A percentile compares a stretch with the other conserved stretches of the same genome.
These are phyloP conservation scores for Apiospora aurea DNA, from an alignment of 2,329 filamentous ascomycete species.

Conservation along the genomic window DNA sequence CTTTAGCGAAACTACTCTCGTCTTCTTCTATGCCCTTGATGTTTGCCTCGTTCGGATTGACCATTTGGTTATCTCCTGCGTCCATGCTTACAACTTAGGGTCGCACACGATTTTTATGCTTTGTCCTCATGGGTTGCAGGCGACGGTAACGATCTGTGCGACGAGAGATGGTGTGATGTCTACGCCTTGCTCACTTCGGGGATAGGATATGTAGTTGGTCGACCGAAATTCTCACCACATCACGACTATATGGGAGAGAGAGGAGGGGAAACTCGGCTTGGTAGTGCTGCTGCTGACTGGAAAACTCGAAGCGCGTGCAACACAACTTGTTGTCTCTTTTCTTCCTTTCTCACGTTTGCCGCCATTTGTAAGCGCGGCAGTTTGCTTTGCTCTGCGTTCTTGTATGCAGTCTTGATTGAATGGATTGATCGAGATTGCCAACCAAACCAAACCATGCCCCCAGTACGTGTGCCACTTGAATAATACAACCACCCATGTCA, in stretches of 20 bases:
- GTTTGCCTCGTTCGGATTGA: not conserved
- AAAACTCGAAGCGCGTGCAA: not conserved
- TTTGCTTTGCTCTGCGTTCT: not conserved
- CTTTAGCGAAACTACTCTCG: not conserved
- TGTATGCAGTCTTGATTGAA: constrained; percentile 2
- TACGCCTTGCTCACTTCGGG: constrained; percentile 1
- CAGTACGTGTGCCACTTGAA: not conserved
- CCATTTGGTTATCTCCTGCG: not conserved
- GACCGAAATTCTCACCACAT: not conserved
- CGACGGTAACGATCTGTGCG: not conserved
- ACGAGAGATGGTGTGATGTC: not conserved
- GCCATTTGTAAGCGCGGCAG: constrained; percentile 3
- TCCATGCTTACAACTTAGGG: not conserved
- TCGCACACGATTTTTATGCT: not conserved
- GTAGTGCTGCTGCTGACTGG: not conserved
- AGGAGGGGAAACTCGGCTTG: not conserved
- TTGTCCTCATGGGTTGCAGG: not conserved
- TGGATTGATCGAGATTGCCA: not conserved
- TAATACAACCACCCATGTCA: constrained; percentile 12
- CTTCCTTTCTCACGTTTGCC: not conserved
- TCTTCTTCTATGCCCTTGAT: not conserved
- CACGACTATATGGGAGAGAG: not conserved
- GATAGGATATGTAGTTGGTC: not conserved
- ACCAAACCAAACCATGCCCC: not conserved
- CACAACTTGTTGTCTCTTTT: not conserved